phyloP scores from a whole-genome alignment of 108 stramenopile species.

The Aureococcus anophagefferens region DNA sequence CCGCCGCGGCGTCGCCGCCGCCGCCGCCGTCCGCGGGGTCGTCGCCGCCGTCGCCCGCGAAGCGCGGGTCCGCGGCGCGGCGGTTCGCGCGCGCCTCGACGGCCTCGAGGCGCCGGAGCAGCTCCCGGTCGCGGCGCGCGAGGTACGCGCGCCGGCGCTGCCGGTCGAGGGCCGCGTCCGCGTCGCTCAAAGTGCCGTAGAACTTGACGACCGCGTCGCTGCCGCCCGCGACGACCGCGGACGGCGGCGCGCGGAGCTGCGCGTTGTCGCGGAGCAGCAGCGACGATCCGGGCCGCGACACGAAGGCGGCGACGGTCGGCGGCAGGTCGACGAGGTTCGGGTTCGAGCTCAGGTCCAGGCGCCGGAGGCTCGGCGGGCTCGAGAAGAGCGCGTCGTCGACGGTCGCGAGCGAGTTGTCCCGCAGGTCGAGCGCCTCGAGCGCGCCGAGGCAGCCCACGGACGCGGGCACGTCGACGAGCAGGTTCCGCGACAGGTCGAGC shows the following conservation, averaged over 20 bases:
- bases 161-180: background rate
- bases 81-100: background rate
- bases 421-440: background rate
- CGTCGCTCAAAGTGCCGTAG: background rate
- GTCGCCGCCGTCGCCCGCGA: no score
- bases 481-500: background rate
- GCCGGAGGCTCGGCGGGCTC: background rate
- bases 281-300: background rate
- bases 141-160: background rate
- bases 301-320: background rate
- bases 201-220: background rate
- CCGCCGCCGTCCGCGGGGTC: no score
- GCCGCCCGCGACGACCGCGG: background rate
- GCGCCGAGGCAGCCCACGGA: no score
- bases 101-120: background rate
- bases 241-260: background rate
- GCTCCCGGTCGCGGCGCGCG: background rate
- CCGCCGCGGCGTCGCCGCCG: no score
- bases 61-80: no score
- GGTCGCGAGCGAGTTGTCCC: background rate
- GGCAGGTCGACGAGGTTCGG: background rate
- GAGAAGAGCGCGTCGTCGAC: background rate
- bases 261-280: background rate
- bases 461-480: no score
- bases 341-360: background rate